Evolutionary conservation across 2,329 filamentous ascomycete species (phyloP).

Genomic region (Endothia cerciana): DNA sequence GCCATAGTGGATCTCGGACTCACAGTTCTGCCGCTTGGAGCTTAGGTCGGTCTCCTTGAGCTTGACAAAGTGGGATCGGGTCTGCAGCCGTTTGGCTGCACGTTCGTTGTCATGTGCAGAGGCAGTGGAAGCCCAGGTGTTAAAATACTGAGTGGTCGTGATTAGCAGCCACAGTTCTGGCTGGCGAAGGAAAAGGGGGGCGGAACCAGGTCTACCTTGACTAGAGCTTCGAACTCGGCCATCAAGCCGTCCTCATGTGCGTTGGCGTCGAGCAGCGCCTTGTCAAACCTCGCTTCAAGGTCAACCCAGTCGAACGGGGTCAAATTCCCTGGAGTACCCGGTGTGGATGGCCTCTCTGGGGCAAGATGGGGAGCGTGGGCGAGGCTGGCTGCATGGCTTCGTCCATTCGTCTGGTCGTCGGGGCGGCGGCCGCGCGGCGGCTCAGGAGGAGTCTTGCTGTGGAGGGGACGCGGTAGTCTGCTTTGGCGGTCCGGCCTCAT

Average conservation of each 20-base stretch:
- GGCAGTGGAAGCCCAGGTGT: slow-evolving; percentile 75
- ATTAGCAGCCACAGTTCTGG: background rate
- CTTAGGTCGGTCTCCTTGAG: slow-evolving; percentile 72
- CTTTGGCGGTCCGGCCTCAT: slow-evolving; percentile 31
- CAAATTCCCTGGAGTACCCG: slow-evolving; percentile 55
- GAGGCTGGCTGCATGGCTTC: slow-evolving; percentile 32
- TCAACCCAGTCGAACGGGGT: slow-evolving; percentile 73
- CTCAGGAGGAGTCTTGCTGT: slow-evolving; percentile 22
- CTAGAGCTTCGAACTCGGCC: slow-evolving; percentile 68
- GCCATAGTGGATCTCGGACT: slow-evolving; percentile 39
- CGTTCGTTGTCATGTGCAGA: slow-evolving; percentile 75
- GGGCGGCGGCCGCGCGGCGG: slow-evolving; percentile 24
- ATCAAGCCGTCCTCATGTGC: slow-evolving; percentile 67
- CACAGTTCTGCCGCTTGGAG: slow-evolving; percentile 80
- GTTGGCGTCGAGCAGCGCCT: slow-evolving; percentile 65
- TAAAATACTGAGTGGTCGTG: slow-evolving; percentile 66
- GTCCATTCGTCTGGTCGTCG: slow-evolving; percentile 37
- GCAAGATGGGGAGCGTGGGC: slow-evolving; percentile 62
- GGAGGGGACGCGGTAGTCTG: slow-evolving; percentile 26
- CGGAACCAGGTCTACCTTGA: slow-evolving; percentile 56
- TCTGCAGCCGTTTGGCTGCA: slow-evolving; percentile 78
- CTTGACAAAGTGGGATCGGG: slow-evolving; percentile 75
- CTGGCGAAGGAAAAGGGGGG: background rate
- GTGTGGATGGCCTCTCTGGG: slow-evolving; percentile 39
- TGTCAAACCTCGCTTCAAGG: slow-evolving; percentile 71